Evolutionary conservation across 1,284 basidiomycete species (phyloP).

Genomic region (Apiotrichum gamsii): DNA sequence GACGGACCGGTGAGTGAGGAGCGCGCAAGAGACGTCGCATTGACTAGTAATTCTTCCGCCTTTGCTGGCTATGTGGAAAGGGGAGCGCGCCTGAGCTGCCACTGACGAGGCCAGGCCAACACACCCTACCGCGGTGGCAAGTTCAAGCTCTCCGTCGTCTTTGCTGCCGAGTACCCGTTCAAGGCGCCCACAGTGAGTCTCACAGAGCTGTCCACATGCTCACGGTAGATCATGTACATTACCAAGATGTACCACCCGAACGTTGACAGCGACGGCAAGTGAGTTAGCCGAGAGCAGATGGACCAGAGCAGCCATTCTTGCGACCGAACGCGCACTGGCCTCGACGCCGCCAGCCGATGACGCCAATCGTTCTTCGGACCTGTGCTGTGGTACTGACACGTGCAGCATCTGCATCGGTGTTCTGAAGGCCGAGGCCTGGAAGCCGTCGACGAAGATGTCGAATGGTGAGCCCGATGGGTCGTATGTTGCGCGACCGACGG

Average conservation of each 20-base stretch:
- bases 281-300: constrained; percentile 29
- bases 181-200: constrained; percentile 68
- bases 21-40: no score
- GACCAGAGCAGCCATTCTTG: no score
- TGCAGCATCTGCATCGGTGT: constrained; percentile 52
- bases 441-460: constrained; percentile 71
- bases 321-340: no score
- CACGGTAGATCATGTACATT: constrained; percentile 69
- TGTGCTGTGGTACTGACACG: no score
- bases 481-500: no score
- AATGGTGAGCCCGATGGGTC: constrained; percentile 52
- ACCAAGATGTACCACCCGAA: constrained; percentile 67
- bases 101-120: constrained; percentile 52
- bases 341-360: no score
- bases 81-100: no score
- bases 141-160: constrained; percentile 65
- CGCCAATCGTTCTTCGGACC: no score
- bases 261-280: constrained; percentile 70
- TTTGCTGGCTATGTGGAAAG: no score
- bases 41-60: no score
- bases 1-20: constrained; percentile 66
- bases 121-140: constrained; percentile 80
- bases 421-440: constrained; percentile 61
- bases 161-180: constrained; percentile 79
- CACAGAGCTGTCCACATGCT: background rate